Base-by-base conservation (phyloP, 2,329 filamentous ascomycete species). In the Alternaria arbusti region DNA sequence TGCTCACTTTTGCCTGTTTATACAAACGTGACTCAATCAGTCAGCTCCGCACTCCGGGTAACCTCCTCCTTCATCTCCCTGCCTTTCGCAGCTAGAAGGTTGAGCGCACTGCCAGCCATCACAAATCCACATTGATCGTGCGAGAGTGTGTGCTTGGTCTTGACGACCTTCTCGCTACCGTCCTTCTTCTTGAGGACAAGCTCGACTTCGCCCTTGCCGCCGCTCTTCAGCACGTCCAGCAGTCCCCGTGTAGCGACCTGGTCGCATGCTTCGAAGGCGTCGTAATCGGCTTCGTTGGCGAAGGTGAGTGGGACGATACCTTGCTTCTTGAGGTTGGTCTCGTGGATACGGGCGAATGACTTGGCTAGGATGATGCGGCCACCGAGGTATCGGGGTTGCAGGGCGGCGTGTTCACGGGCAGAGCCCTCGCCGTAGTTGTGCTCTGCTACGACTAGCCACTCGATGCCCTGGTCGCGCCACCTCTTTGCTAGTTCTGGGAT, bases 271-370 rank as follows among this genome's bases (percentile, higher is more conserved):
- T 87, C 85, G 67, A 99, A 91, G 67, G 85, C 83, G 75, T 96
- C 92, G 79, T 97, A 98, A 81, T 98, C 96, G 20, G 87, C 86
- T 82, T 96, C 94, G 80, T 97, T 86, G 49, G 85, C 92, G 77
- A 99, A 97, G 0, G 93, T 97, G 73, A 99, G 85, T 2, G 96
- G 96, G 47, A 99, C 93, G 32, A 99, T 91, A 67, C 96, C 96
- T 84, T 99, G 96, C 84, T 97, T 97, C 89, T 97, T 97, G 70
- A 97, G 84, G 80, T 97, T 97, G 28, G 94, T 97, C 86, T 97
- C 94, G 84, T 97, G 94, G 78, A 97, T 97, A 57, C 94, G 90
- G 0, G 94, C 94, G 77, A 97, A 97, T 40, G 88, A 91, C 84
- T 97, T 97, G 60, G 91, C 86, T 17, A 97, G 86, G 61, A 97